Evolutionary conservation across 495 filamentous ascomycete genomes (phyloP).

Genomic region (Neurospora africana): DNA sequence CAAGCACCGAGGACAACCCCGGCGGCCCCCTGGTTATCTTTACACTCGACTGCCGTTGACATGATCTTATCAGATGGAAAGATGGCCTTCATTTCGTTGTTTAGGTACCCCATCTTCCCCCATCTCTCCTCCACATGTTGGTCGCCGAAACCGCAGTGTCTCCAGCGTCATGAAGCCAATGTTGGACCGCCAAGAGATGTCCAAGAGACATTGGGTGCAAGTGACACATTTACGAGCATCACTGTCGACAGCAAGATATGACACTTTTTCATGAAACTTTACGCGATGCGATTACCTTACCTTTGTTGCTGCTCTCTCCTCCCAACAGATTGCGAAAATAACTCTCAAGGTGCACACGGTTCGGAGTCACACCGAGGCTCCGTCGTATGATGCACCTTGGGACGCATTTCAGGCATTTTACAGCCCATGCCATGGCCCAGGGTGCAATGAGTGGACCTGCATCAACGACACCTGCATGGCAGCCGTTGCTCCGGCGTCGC

Average conservation of each 20-base stretch:
- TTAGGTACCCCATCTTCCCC: background rate
- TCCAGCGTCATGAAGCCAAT: background rate
- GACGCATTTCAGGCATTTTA: background rate
- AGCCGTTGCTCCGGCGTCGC: conserved; percentile 2
- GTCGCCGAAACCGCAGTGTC: background rate
- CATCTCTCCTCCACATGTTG: background rate
- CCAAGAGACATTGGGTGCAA: background rate
- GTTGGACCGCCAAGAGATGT: background rate
- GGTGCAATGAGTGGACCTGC: background rate
- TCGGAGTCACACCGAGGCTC: background rate
- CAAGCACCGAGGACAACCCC: background rate
- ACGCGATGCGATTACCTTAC: background rate
- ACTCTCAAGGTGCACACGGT: background rate
- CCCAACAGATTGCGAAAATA: background rate
- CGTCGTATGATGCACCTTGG: background rate
- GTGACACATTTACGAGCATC: background rate
- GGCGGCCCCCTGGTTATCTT: background rate
- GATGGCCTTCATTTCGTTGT: background rate
- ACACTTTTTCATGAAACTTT: background rate
- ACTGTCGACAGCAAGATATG: background rate
- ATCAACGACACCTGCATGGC: background rate
- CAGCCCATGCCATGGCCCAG: background rate
- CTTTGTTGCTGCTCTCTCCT: background rate
- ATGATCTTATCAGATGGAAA: background rate
- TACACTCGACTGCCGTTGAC: background rate